Evolutionary conservation across 78 protist species (phyloP), one percentile per base, ranked within the genome.

Genomic region (Pelomyxa schiedti): DNA sequence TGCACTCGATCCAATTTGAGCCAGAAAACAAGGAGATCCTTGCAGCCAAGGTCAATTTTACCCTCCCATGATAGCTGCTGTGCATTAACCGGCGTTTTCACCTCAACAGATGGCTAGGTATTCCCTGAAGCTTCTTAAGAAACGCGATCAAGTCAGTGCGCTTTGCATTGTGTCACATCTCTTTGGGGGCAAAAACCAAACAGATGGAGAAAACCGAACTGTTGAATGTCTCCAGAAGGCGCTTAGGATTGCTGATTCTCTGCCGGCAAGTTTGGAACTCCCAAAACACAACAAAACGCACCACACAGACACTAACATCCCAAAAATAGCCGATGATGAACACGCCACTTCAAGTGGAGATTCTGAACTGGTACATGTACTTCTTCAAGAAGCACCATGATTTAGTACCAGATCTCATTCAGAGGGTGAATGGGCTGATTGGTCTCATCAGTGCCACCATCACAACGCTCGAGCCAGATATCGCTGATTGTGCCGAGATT

Each of bases 81-180:
- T n/a, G n/a, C n/a, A n/a, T n/a, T n/a, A n/a, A n/a, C n/a, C n/a
- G n/a, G n/a, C n/a, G n/a, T n/a, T n/a, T n/a, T n/a, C n/a, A n/a
- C n/a, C n/a, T n/a, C n/a, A n/a, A n/a, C n/a, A n/a, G 71, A 75
- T 76, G 38, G 76, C 75, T 42, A 85, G 69, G 66, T 87, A 66
- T 77, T 86, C 72, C 6, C 67, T 83, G 9, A 79, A 58, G 37
- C 79, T 39, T 4, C 78, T 94, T 36, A 75, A 85, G 64, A 82
- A 89, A 66, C 89, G 88, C 38, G 97, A 96, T 78, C 98, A 94
- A 84, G 65, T 89, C 74, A 86, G 92, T 39, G 80, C 84, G 26
- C 83, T 88, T n/a, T 37, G 58, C n/a, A 2, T 70, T 4, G 68
- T 78, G 72, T 53, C 96, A 0, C 86, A 89, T 42, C 63, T 95